Base-by-base conservation (phyloP, 352 stramenopile species). In the Pythium coloratum region DNA sequence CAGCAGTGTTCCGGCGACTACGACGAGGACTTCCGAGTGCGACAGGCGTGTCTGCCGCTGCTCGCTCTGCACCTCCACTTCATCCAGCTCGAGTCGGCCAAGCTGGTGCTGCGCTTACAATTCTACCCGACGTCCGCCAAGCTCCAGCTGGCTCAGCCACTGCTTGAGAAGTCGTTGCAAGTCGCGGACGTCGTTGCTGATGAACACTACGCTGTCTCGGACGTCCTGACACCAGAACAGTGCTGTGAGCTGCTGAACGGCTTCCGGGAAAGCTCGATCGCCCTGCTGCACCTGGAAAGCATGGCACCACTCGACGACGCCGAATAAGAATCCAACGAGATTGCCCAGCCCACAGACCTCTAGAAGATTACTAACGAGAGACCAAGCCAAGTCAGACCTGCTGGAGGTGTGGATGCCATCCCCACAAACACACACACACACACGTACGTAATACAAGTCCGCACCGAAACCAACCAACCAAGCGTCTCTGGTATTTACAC, bases 121-220 rank as follows among this genome's bases (percentile, higher is more conserved):
- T 80, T 83, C 64, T 95, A 90, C 44, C 85, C 83, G 8, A 63
- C 77, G 33, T 62, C 79, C 13, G 74, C 82, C 30, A 88, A 90
- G 65, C 57, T 74, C 9, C 71, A 90, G 33, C 72, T 94, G 30
- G 80, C 82, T 20, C 76, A 67, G 18, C 76, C 85, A 33, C 64
- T 93, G 44, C 68, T 92, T 28, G 81, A 88, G 42, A 90, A 95
- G 49, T 89, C 83, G 13, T 75, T 95, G 10, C 70, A 92, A 46
- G 81, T 95, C 8, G 84, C 85, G 6, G 82, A 90, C 46, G 77
- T 95, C 5, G 87, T 95, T 10, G 87, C 85, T 6, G 86, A 92
- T 65, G 81, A 93, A 24, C 79, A 89, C 59, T 92, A 92, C 60
- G 80, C 66, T 9, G 84, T 95, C 12, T 86, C 82, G 53, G 62